These are phyloP conservation scores for Casaregolazyma lundiana DNA, from an alignment of 1,139 yeast genomes.

Conservation along the genomic window DNA sequence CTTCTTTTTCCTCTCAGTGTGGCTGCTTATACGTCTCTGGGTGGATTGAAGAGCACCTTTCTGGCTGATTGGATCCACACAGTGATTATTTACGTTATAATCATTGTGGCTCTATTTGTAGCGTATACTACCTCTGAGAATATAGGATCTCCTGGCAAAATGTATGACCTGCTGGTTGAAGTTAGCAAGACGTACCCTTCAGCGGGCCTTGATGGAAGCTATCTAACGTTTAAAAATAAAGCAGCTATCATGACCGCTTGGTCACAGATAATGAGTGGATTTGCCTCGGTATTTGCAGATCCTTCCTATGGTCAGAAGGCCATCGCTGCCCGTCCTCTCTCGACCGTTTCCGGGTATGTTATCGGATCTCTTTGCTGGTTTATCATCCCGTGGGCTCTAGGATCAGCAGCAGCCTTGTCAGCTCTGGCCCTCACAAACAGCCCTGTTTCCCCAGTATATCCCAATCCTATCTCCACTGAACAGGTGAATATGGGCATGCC, in stretches of 20 bases:
- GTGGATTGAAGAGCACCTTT: slow-evolving; percentile 85
- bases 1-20: slow-evolving; percentile 77
- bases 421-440: slow-evolving; percentile 64
- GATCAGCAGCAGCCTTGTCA: slow-evolving; percentile 78
- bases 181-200: slow-evolving; percentile 57
- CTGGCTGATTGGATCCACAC: slow-evolving; percentile 79
- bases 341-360: slow-evolving; percentile 79
- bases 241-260: slow-evolving; percentile 43
- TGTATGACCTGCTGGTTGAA: slow-evolving; percentile 64
- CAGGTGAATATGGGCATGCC: slow-evolving; percentile 76
- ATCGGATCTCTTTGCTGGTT: slow-evolving; percentile 86
- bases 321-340: slow-evolving; percentile 75
- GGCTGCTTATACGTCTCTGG: slow-evolving; percentile 71
- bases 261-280: slow-evolving; percentile 23
- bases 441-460: slow-evolving; percentile 73
- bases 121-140: slow-evolving; percentile 47
- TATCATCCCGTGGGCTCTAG: slow-evolving; percentile 74
- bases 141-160: slow-evolving; percentile 73
- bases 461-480: slow-evolving; percentile 51
- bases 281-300: slow-evolving; percentile 29
- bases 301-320: slow-evolving; percentile 45
- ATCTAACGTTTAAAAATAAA: slow-evolving; percentile 62
- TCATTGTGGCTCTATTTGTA: slow-evolving; percentile 33
- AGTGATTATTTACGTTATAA: slow-evolving; percentile 39
- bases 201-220: slow-evolving; percentile 65